Evolutionary conservation across 78 protist genomes (phyloP).

Genomic region (Dictyostelium brefeldianum): DNA sequence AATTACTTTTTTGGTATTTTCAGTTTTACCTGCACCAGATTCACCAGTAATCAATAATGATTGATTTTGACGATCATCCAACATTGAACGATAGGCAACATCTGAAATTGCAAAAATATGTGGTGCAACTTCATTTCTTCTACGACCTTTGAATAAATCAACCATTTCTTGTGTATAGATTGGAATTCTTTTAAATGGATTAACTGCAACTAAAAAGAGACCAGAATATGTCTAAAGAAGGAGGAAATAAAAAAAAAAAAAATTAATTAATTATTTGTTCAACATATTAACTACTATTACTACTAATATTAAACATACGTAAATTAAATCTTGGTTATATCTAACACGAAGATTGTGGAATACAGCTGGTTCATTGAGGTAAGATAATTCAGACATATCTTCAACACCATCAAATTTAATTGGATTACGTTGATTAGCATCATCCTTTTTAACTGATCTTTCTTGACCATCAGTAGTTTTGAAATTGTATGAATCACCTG

Average conservation of each 20-base stretch:
- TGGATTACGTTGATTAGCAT: conserved; percentile 89
- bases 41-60: conserved; percentile 96
- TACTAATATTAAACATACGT: conserved; percentile 64
- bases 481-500: conserved; percentile 60
- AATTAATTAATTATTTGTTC: background rate
- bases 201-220: conserved; percentile 93
- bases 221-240: conserved; percentile 92
- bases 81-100: conserved; percentile 92
- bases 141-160: conserved; percentile 87
- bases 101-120: conserved; percentile 94
- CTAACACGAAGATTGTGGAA: conserved; percentile 92
- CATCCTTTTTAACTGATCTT: conserved; percentile 72
- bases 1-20: conserved; percentile 93
- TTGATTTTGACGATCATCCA: conserved; percentile 89
- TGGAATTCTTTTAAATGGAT: conserved; percentile 95
- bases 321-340: conserved; percentile 89
- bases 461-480: conserved; percentile 58
- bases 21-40: conserved; percentile 98
- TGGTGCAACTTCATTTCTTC: conserved; percentile 91
- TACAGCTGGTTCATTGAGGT: conserved; percentile 94
- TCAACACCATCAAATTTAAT: conserved; percentile 92
- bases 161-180: conserved; percentile 91
- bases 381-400: conserved; percentile 93
- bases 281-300: too few relatives aligned
- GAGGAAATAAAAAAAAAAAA: background rate